These are phyloP conservation scores for Phytophthora constricta DNA, from an alignment of 352 stramenopile species.

Conservation along the genomic window DNA sequence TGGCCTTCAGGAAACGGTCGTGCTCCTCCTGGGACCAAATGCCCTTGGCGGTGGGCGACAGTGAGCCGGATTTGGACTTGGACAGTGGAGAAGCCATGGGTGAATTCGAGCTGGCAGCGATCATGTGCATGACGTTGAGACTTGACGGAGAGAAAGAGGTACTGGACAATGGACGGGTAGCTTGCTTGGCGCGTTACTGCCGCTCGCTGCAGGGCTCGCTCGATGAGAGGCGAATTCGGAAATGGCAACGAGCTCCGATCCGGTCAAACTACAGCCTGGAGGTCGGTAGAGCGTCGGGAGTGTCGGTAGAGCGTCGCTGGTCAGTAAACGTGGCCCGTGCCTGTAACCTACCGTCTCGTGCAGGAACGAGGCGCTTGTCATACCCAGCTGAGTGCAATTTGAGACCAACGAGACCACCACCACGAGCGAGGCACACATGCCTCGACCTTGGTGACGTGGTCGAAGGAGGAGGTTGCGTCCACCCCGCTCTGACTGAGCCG, in stretches of 20 bases:
- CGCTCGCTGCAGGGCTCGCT: constrained; percentile 18
- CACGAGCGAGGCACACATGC: not conserved
- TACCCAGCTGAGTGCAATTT: not conserved
- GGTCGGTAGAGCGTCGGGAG: constrained; percentile 29
- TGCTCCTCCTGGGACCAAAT: constrained; percentile 78
- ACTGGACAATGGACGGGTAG: not conserved
- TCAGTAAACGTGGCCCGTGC: constrained; percentile 31
- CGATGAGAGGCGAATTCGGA: constrained; percentile 31
- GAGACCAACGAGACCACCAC: not conserved
- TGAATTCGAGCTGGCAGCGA: constrained; percentile 35
- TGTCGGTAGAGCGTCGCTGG: constrained; percentile 30
- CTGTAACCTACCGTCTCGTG: constrained; percentile 28
- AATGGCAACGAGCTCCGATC: constrained; percentile 29
- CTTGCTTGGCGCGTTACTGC: not conserved
- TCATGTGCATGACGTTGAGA: constrained; percentile 26
- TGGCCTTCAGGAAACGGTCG: constrained; percentile 72
- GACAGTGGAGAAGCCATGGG: constrained; percentile 22
- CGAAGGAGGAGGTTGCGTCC: not conserved
- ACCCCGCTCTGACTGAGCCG: not conserved
- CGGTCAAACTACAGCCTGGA: constrained; percentile 13
- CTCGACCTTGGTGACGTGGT: not conserved
- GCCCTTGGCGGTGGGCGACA: constrained; percentile 48
- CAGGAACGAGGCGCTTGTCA: not conserved
- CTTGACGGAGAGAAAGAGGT: constrained; percentile 6
- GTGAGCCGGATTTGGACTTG: constrained; percentile 26